These are phyloP conservation scores for Yamadazyma taylorii DNA, from an alignment of 1,139 yeast species.

Conservation along the genomic window DNA sequence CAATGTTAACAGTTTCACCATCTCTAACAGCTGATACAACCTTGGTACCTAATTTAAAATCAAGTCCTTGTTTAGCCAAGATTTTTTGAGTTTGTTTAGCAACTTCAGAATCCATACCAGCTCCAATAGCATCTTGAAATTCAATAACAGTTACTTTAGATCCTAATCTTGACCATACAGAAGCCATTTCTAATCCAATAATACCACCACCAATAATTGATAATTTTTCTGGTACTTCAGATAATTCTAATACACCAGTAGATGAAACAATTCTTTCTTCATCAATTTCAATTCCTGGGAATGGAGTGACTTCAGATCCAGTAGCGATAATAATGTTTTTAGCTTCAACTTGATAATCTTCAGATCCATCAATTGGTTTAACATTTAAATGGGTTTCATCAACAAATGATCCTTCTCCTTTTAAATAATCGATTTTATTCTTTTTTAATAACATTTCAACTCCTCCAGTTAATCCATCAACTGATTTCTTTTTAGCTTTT, in stretches of 20 bases:
- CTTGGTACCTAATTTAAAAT: constrained; percentile 90
- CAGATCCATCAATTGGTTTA: constrained; percentile 84
- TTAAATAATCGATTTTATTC: constrained; percentile 90
- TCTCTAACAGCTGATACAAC: constrained; percentile 83
- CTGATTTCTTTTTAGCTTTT: constrained; percentile 91
- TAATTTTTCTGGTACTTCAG: constrained; percentile 87
- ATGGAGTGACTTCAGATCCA: constrained; percentile 97
- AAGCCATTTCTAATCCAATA: constrained; percentile 99
- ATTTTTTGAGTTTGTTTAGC: constrained; percentile 87
- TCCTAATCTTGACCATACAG: constrained; percentile 95
- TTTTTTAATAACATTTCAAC: constrained; percentile 93
- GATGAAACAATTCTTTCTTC: constrained; percentile 97
- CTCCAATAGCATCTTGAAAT: constrained; percentile 88
- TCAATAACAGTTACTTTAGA: constrained; percentile 94
- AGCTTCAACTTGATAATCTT: constrained; percentile 62
- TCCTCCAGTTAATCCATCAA: constrained; percentile 87
- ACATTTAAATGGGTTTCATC: constrained; percentile 79
- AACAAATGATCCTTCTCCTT: constrained; percentile 88
- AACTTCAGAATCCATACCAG: constrained; percentile 95
- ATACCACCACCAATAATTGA: constrained; percentile 99
- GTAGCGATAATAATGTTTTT: constrained; percentile 94
- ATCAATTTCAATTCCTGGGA: constrained; percentile 96
- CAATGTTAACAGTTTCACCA: constrained; percentile 84
- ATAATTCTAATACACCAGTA: constrained; percentile 84
- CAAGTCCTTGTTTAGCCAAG: constrained; percentile 91